phyloP scores from a whole-genome alignment of 164 flowering plant genomes.

The Kalanchoe fedtschenkoi region DNA sequence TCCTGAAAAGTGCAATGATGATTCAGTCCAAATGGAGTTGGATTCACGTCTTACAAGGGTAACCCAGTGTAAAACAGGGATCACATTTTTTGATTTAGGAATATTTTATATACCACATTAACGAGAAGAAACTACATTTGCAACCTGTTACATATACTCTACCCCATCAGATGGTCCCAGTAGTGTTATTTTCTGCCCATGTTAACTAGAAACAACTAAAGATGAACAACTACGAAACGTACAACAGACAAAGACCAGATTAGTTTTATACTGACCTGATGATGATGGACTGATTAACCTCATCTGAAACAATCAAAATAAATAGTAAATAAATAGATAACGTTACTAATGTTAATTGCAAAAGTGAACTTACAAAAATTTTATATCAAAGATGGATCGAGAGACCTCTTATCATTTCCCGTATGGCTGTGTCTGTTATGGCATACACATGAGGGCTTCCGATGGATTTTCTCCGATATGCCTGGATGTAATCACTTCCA shows the following conservation, averaged over 20 bases:
- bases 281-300: conserved; percentile 96
- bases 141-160: too few species aligned
- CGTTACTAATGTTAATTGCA: background rate
- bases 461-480: conserved; percentile 58
- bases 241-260: background rate
- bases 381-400: conserved; percentile 1
- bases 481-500: conserved; percentile 79
- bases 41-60: too few species aligned
- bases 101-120: too few species aligned
- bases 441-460: conserved; percentile 97
- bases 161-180: too few species aligned
- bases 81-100: too few species aligned
- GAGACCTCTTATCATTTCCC: conserved; percentile 93
- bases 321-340: conserved; percentile 7
- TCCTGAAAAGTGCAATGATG: too few species aligned
- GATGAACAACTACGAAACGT: background rate
- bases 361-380: background rate
- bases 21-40: too few species aligned
- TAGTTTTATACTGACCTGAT: conserved; percentile 66
- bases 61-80: too few species aligned
- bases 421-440: conserved; percentile 87
- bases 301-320: conserved; percentile 59
- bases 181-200: too few species aligned
- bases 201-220: background rate
- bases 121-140: too few species aligned